Evolutionary conservation across 352 stramenopile species (phyloP), one percentile per base, ranked within the genome.

Genomic region (Phytophthora crassamura): DNA sequence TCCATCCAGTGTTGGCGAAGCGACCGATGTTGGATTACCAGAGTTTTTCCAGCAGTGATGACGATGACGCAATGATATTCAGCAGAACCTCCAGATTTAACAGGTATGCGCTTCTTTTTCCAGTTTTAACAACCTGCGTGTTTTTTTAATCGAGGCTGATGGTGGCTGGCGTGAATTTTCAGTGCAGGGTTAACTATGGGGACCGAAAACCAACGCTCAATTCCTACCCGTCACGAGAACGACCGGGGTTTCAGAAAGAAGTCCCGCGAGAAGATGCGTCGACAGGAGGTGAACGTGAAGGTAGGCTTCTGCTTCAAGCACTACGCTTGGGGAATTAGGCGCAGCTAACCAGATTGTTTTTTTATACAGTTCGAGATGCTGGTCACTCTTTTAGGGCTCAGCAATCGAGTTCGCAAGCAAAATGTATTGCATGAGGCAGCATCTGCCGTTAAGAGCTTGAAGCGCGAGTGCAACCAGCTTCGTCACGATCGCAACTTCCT

Each of bases 211-310:
- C n/a, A n/a, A n/a, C n/a, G n/a, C n/a, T n/a, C n/a, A n/a, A n/a
- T n/a, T n/a, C n/a, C n/a, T n/a, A 20, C 34, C 16, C 35, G 34
- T 33, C 42, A 35, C 41, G 67, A 87, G 28, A 72, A 87, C n/a
- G 77, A 88, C 28, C 72, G 78, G 16, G 77, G 78, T 7, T 87
- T 76, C 42, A 62, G 77, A 8, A 90, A 90, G 57, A 88, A 90
- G 40, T 88, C 79, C 4, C 70, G 82, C 5, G 82, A 90, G 38
- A 90, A 90, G 58, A 90, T 88, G 78, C 72, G 80, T 12, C 73
- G 78, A 15, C 80, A 88, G 38, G 80, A 89, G 59, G 82, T 90
- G 11, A 90, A 90, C 40, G 69, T 78, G 62, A 86, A 89, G 77
- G 79, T 86, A 65, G n/a, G 15, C 15, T 10, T 5, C 18, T 42